Evolutionary conservation across 2,329 filamentous ascomycete species (phyloP).

Genomic region (Arthroderma sp.): DNA sequence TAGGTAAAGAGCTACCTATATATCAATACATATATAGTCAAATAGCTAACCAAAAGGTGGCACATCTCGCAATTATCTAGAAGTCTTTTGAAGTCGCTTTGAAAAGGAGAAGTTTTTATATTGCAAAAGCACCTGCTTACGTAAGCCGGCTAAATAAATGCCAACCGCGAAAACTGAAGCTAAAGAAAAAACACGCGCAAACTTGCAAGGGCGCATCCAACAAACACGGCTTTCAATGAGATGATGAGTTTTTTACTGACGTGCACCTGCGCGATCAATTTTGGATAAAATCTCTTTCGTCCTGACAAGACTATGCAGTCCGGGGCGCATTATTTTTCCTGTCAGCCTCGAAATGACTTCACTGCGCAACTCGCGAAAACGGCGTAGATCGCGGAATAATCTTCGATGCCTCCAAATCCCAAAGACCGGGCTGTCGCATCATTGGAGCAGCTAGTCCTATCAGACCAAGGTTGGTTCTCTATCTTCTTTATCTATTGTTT

Average conservation of each 20-base stretch:
- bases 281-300: conserved; percentile 8
- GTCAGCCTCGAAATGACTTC: conserved; percentile 29
- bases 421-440: conserved; percentile 31
- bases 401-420: conserved; percentile 40
- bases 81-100: too few relatives aligned
- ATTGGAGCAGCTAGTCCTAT: conserved; percentile 39
- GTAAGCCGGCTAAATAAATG: neutral
- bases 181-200: neutral
- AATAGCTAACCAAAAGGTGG: neutral
- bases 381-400: conserved; percentile 34
- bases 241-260: neutral
- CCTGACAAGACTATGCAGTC: conserved; percentile 8
- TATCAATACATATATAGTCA: neutral
- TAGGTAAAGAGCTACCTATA: too few relatives aligned
- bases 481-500: neutral
- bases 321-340: conserved; percentile 7
- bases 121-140: neutral
- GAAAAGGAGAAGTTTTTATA: neutral
- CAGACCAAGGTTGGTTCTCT: conserved; percentile 44
- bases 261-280: neutral
- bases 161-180: neutral
- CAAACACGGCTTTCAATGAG: neutral
- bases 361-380: conserved; percentile 31
- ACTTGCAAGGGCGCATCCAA: neutral
- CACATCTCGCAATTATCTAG: neutral